Conservation (phyloP, 2,329 filamentous ascomycete species). For the Xylariaceae sp. region DNA sequence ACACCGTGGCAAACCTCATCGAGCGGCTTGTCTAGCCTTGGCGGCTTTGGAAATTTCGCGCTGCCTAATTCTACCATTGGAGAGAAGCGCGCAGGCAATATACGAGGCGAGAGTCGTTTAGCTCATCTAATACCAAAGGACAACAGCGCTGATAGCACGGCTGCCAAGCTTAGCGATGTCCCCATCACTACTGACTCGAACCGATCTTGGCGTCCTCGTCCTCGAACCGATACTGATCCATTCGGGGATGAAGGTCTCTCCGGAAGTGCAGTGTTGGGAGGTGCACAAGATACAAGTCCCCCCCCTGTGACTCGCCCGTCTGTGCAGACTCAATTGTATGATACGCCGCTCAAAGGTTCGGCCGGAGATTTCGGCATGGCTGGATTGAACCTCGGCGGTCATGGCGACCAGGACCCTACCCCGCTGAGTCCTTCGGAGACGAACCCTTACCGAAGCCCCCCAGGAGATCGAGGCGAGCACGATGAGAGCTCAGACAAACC, state of each 20-base stretch:
- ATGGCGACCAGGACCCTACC: slow-evolving; percentile 59
- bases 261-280: slow-evolving; percentile 70
- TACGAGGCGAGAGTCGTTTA: slow-evolving; percentile 74
- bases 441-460: slow-evolving; percentile 91
- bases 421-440: slow-evolving; percentile 89
- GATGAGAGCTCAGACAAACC: slow-evolving; percentile 49
- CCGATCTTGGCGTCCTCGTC: slow-evolving; percentile 55
- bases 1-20: slow-evolving; percentile 44
- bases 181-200: slow-evolving; percentile 36
- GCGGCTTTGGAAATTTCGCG: slow-evolving; percentile 89
- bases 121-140: slow-evolving; percentile 82
- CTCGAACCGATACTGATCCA: slow-evolving; percentile 69
- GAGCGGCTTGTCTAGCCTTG: slow-evolving; percentile 64
- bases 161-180: slow-evolving; percentile 49
- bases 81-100: slow-evolving; percentile 71
- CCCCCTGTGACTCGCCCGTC: slow-evolving; percentile 31
- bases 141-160: slow-evolving; percentile 63
- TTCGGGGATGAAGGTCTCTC: slow-evolving; percentile 65
- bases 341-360: slow-evolving; percentile 52
- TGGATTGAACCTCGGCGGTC: slow-evolving; percentile 53
- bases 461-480: slow-evolving; percentile 65
- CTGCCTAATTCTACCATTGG: slow-evolving; percentile 54
- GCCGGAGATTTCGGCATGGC: slow-evolving; percentile 60
- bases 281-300: slow-evolving; percentile 64
- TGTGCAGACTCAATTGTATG: slow-evolving; percentile 42